These are phyloP conservation scores for Penicillium cosmopolitanum DNA, from an alignment of 495 filamentous ascomycete genomes.

Conservation along the genomic window DNA sequence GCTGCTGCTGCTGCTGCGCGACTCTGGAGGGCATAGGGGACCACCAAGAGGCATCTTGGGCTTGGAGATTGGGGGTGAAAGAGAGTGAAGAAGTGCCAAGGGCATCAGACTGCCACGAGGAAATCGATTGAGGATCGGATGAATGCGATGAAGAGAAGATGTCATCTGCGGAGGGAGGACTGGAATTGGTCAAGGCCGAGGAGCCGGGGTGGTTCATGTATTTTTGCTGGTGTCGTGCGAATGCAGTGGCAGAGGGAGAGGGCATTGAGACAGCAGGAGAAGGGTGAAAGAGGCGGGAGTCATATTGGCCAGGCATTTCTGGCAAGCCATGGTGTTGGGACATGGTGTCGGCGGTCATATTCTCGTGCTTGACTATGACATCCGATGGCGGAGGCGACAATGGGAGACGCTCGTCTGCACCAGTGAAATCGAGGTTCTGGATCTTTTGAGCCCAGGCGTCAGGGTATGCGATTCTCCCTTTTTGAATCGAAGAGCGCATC, in stretches of 20 bases:
- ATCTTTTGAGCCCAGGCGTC: constrained; percentile 47
- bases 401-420: constrained; percentile 44
- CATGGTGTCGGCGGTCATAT: constrained; percentile 32
- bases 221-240: constrained; percentile 40
- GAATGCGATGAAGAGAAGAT: constrained; percentile 51
- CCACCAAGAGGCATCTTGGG: constrained; percentile 51
- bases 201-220: constrained; percentile 42
- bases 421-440: constrained; percentile 44
- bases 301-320: constrained; percentile 44
- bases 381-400: constrained; percentile 51
- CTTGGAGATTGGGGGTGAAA: constrained; percentile 46
- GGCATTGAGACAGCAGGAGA: constrained; percentile 46
- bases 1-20: constrained; percentile 26
- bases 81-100: constrained; percentile 40
- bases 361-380: constrained; percentile 47
- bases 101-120: constrained; percentile 51
- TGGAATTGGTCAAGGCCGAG: constrained; percentile 40
- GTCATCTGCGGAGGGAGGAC: constrained; percentile 46
- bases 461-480: constrained; percentile 49
- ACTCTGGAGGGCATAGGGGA: constrained; percentile 44
- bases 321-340: constrained; percentile 30
- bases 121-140: constrained; percentile 47
- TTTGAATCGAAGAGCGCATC: constrained; percentile 44
- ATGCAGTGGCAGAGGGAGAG: constrained; percentile 34
- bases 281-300: constrained; percentile 40